Conservation (phyloP, 2,329 filamentous ascomycete genomes). For the Fusarium sp. region DNA sequence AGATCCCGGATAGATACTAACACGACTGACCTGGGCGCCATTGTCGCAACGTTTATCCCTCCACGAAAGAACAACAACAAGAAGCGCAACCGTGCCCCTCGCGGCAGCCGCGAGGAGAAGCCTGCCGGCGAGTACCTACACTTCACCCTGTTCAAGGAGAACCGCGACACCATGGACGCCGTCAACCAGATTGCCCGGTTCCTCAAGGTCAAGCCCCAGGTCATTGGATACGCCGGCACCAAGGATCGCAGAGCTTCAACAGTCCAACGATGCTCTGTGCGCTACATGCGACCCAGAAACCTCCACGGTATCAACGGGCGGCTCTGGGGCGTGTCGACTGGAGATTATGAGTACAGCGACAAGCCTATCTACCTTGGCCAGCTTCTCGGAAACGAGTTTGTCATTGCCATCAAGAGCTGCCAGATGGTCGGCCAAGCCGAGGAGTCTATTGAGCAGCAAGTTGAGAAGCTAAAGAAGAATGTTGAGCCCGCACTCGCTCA, state of each 20-base stretch:
- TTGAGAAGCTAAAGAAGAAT: conserved; percentile 50
- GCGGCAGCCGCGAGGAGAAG: conserved; percentile 47
- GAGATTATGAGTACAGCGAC: conserved; percentile 83
- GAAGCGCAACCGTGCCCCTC: conserved; percentile 44
- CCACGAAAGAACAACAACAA: conserved; percentile 50
- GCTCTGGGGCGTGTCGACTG: conserved; percentile 73
- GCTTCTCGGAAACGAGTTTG: conserved; percentile 89
- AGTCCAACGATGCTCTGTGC: conserved; percentile 81
- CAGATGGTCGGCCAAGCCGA: conserved; percentile 62
- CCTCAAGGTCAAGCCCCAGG: conserved; percentile 79
- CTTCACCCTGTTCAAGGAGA: conserved; percentile 95
- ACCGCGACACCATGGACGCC: conserved; percentile 95
- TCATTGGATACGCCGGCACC: conserved; percentile 83
- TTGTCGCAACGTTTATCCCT: conserved; percentile 75
- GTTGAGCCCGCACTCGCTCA: conserved; percentile 72
- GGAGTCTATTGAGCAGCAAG: conserved; percentile 43
- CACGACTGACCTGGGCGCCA: conserved; percentile 69
- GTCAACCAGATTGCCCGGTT: conserved; percentile 80
- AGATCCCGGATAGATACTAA: conserved; percentile 80
- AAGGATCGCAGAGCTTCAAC: conserved; percentile 92
- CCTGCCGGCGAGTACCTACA: conserved; percentile 81
- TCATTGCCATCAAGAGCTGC: conserved; percentile 90
- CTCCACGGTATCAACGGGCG: conserved; percentile 75
- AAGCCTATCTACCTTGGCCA: conserved; percentile 84
- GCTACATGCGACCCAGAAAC: conserved; percentile 63